Base-by-base conservation (phyloP, 2,329 filamentous ascomycete species). In the Thermoascus crustaceus region DNA sequence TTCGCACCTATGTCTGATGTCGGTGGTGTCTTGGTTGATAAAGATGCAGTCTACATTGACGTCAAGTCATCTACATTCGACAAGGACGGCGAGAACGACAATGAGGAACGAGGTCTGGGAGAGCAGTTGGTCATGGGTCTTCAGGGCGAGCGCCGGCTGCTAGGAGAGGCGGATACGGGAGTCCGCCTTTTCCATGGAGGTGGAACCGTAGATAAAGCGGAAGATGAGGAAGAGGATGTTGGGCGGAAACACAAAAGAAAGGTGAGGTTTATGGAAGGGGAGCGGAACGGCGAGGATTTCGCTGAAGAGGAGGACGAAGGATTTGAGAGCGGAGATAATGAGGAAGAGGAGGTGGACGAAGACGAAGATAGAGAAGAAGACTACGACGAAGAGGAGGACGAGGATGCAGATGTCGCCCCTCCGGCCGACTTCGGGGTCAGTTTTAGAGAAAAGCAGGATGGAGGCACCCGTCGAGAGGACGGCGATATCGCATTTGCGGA, bases 1-100 rank as follows among this genome's bases (percentile, higher is more conserved):
- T 93, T 95, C 61, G 93, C 91, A 2, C 93, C 91, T 21, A 96
- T 98, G 89, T 94, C 88, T 17, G 91, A 98, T 62, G 87, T 94
- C 21, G 93, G 88, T 46, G 91, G 91, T 51, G 76, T 98, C 8
- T 80, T 96, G 55, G 89, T 98, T 34, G 91, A 98, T 48, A 94
- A 94, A 42, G 91, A 98, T 62, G 88, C 89, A 5, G 88, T 98
- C 23, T 98, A 94, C 67, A 95, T 82, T 43, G 76, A 82, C 51
- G 64, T 82, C 27, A 82, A 80, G 55, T 77, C 75, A 9, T 68
- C 72, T 18, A 93, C 76, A 3, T 95, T 98, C 46, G 68, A 78
- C 42, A 62, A 64, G 1, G 73, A 76, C 8, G 70, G 71, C 7
- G 78, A 85, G 7, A 73, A 73, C 4, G 69, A 70, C 9, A 66